Conservation (phyloP, 441 rosid species). For the Mallotus repandus region DNA sequence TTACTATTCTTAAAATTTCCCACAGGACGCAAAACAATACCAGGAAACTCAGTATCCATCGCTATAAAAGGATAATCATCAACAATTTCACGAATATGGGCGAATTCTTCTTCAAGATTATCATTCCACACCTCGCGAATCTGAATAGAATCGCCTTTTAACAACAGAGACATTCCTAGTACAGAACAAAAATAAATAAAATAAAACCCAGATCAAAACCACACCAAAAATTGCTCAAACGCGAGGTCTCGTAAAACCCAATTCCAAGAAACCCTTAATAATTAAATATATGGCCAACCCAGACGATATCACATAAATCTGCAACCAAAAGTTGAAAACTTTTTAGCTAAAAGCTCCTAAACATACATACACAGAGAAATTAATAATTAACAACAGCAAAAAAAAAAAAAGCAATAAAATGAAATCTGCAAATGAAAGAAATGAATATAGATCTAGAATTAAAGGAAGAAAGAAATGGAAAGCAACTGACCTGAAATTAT, state of each 20-base stretch:
- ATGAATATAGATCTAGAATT: not conserved
- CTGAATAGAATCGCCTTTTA: conserved; percentile 40
- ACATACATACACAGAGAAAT: not conserved
- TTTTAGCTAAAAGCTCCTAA: conserved; percentile 6
- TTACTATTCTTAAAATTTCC: conserved; percentile 40
- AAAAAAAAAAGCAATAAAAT: not conserved
- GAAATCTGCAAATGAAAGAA: not conserved
- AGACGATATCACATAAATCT: conserved; percentile 23
- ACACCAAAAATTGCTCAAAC: not conserved
- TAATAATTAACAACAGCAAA: not conserved
- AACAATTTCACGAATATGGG: conserved; percentile 42
- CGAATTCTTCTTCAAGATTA: conserved; percentile 53
- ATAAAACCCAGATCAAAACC: not conserved
- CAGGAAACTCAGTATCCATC: conserved; percentile 86
- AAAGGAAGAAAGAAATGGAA: not conserved
- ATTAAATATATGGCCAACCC: conserved; percentile 8
- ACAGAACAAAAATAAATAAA: not conserved
- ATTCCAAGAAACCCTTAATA: not conserved
- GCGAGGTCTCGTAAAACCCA: not conserved
- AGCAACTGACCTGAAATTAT: conserved; percentile 17
- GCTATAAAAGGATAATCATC: conserved; percentile 57
- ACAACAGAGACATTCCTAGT: conserved; percentile 42
- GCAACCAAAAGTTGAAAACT: conserved; percentile 11
- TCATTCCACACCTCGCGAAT: conserved; percentile 73
- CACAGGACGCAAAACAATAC: conserved; percentile 51